Conservation (phyloP, 2,329 filamentous ascomycete species). For the Gnomoniopsis smithogilvyi region DNA sequence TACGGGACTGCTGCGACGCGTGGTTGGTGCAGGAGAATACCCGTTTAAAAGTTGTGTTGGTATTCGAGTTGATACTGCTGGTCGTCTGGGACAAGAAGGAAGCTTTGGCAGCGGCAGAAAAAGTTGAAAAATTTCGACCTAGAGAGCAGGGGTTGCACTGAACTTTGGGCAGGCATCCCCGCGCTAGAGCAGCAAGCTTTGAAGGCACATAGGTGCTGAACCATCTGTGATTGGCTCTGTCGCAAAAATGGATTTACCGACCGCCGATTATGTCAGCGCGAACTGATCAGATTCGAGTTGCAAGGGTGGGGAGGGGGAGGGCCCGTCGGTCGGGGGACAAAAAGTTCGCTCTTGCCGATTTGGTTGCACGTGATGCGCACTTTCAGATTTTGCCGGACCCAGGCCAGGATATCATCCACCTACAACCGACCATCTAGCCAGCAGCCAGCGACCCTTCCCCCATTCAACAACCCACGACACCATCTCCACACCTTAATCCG, state of each 20-base stretch:
- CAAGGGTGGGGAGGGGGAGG: not conserved
- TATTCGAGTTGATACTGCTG: too few relatives aligned
- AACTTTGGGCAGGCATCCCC: conserved; percentile 13
- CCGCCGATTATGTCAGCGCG: conserved; percentile 2
- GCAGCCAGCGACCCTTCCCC: conserved; percentile 8
- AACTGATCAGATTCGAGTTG: not conserved
- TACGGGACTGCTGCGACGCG: not conserved
- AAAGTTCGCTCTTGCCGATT: not conserved
- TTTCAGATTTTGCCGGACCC: conserved; percentile 2
- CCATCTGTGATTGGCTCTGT: conserved; percentile 3
- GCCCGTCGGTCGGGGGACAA: not conserved
- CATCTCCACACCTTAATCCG: conserved; percentile 18
- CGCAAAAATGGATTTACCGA: conserved; percentile 15
- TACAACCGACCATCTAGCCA: not conserved
- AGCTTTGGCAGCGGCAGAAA: conserved; percentile 13
- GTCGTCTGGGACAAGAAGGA: not conserved
- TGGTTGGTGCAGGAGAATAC: too few relatives aligned
- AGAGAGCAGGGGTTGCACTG: conserved; percentile 5
- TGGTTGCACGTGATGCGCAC: conserved; percentile 1
- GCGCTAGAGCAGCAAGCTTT: not conserved
- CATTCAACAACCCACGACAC: conserved; percentile 17
- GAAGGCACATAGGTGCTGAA: too few relatives aligned
- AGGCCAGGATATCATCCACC: not conserved
- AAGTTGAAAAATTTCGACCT: conserved; percentile 14
- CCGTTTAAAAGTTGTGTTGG: not conserved